A percentile compares a stretch with the other conserved stretches of the same genome.
Evolutionary conservation across 164 flowering plant species (phyloP).

Genomic region (Amborella trichopoda): DNA sequence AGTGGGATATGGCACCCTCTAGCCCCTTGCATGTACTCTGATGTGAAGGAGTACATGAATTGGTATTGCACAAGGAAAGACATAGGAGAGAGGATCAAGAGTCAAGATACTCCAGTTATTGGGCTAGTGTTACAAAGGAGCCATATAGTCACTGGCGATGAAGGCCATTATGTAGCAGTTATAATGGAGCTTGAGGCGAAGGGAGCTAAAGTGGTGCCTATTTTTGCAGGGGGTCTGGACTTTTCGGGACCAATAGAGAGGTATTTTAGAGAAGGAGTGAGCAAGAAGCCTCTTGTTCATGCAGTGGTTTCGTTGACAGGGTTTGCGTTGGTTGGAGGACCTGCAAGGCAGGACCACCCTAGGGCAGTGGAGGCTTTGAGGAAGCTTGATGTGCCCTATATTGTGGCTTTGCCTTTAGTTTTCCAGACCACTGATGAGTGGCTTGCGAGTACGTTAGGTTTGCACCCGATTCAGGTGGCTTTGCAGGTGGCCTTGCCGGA

Average conservation of each 20-base stretch:
- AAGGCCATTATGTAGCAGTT: constrained; percentile 95
- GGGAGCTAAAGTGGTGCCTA: constrained; percentile 91
- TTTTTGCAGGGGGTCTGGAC: constrained; percentile 94
- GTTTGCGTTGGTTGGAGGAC: constrained; percentile 96
- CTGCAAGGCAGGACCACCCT: constrained; percentile 98
- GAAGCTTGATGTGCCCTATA: constrained; percentile 93
- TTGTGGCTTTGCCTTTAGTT: constrained; percentile 93
- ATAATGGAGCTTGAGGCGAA: constrained; percentile 95
- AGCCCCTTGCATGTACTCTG: constrained; percentile 96
- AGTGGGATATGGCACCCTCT: constrained; percentile 97
- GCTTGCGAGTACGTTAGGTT: constrained; percentile 86
- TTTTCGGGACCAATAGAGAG: constrained; percentile 92
- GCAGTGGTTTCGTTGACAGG: constrained; percentile 85
- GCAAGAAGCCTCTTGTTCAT: constrained; percentile 67
- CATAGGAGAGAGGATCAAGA: constrained; percentile 52
- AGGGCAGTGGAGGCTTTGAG: constrained; percentile 83
- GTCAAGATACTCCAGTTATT: constrained; percentile 57
- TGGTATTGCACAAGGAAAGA: constrained; percentile 95
- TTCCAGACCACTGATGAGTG: constrained; percentile 99
- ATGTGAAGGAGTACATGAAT: constrained; percentile 94
- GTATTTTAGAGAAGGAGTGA: constrained; percentile 64
- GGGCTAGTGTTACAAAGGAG: constrained; percentile 83
- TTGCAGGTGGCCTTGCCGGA: constrained; percentile 98
- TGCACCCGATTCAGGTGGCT: constrained; percentile 99
- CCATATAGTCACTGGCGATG: constrained; percentile 97